Evolutionary conservation across 306 rosid genomes (phyloP), one percentile per base, ranked within the genome.

Genomic region (Cucurbita moschata): DNA sequence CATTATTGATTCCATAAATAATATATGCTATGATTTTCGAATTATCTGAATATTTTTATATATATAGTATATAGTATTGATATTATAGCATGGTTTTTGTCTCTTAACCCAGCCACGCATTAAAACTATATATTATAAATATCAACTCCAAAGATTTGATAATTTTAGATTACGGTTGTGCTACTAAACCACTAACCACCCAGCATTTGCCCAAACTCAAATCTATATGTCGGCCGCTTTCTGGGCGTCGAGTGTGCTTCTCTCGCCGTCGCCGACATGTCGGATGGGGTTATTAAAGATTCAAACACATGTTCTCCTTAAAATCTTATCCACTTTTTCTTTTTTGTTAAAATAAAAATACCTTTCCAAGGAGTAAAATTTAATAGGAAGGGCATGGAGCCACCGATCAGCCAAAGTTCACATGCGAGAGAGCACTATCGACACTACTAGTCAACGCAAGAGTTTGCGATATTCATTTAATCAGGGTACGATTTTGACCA

Each of bases 61-160:
- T 26, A 26, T 26, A 23, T 23, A 23, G 1, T 23, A 23, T 23
- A 23, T 23, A 23, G 26, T 23, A 23, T 23, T 23, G 26, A 46
- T 43, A 26, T 26, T 26, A 26, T 26, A 26, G 35, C 42, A 68
- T 68, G 6, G 39, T 66, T 50, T 68, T 67, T 23, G 10, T 23
- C 56, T 13, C 18, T 21, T 46, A 19, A 6, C 9, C 38, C 1
- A 43, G 12, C 71, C 18, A 1, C 18, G 46, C 16, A 44, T 44
- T 47, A 47, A 64, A 70, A 70, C 74, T 70, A 70, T 70, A 50
- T 70, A 50, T 30, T 70, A 70, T 46, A 68, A 66, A 63, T 1
- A 39, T 4, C 4, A 44, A 5, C 11, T 46, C 42, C 43, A 68
- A 47, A 47, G 8, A 3, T 69, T 12, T 69, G 6, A 70, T 49